phyloP scores from a whole-genome alignment of 768 basidiomycete species.

The Rhodotorula babjevae region DNA sequence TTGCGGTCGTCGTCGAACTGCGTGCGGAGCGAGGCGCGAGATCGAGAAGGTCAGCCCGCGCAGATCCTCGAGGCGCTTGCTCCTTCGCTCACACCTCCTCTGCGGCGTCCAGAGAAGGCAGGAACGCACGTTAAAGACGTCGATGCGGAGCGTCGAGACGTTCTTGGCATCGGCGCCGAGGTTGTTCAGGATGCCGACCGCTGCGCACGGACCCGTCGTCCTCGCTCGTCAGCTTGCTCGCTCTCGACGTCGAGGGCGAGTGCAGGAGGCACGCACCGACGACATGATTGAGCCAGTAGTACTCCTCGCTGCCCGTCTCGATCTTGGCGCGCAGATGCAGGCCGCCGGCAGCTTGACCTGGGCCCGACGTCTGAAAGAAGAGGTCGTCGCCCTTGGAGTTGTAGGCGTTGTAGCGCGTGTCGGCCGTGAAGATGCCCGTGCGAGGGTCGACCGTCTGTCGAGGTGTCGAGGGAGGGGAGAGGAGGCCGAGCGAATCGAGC shows the following conservation, averaged over 20 bases:
- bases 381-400: slow-evolving; percentile 14
- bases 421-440: slow-evolving; percentile 26
- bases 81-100: too few species aligned
- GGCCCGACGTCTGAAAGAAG: slow-evolving; percentile 16
- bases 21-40: neutral
- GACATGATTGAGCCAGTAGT: slow-evolving; percentile 22
- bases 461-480: neutral
- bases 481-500: neutral
- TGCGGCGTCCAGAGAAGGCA: too few species aligned
- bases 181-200: slow-evolving; percentile 9
- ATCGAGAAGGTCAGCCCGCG: neutral
- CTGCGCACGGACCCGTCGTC: neutral
- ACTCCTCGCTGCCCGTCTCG: slow-evolving; percentile 7
- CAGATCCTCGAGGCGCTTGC: too few species aligned
- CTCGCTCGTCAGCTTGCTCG: neutral
- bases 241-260: too few species aligned
- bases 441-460: slow-evolving; percentile 12
- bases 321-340: slow-evolving; percentile 14
- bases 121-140: neutral
- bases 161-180: neutral
- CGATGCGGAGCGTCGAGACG: slow-evolving; percentile 13
- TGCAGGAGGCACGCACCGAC: neutral
- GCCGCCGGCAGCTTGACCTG: neutral
- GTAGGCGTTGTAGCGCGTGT: slow-evolving; percentile 21
- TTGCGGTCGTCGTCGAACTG: neutral